Evolutionary conservation across 2,329 filamentous ascomycete species (phyloP), one percentile per base, ranked within the genome.

Genomic region (Coccinonectria pachysandricola): DNA sequence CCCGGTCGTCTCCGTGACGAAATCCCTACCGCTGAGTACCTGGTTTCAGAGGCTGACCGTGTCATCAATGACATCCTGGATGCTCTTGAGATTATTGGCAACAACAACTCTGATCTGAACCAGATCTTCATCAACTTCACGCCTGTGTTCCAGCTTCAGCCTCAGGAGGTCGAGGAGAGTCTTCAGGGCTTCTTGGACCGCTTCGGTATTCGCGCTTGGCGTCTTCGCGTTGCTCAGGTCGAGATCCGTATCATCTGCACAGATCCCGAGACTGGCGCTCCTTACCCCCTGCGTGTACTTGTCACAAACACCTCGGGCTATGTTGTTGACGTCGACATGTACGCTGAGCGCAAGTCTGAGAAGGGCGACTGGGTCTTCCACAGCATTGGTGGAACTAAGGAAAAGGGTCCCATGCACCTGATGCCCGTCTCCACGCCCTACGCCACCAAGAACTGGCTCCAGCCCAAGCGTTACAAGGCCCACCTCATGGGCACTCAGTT

Each of bases 121-220:
- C 91, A 98, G 64, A 91, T 98, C 70, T 98, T 98, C 68, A 91
- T 98, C 70, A 96, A 98, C 72, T 98, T 98, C 65, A 91, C 85
- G 0, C 85, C 87, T 7, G 83, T 95, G 32, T 96, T 98, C 76
- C 84, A 86, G 53, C 75, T 98, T 24, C 70, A 85, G 49, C 87
- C 91, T 4, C 64, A 75, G 33, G 85, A 95, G 62, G 85, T 98
- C 10, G 86, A 96, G 62, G 75, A 92, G 57, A 88, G 85, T 15
- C 75, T 98, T 13, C 85, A 81, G 50, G 87, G 87, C 30, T 98
- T 98, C 75, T 66, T 98, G 43, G 91, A 96, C 49, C 84, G 91
- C 37, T 98, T 96, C 49, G 91, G 91, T 43, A 80, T 85, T 42
- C 84, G 91, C 47, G 85, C 82, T 38, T 96, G 92, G 88, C 79